Evolutionary conservation across 108 stramenopile genomes (phyloP).

Genomic region (Cyclotella distinguenda): DNA sequence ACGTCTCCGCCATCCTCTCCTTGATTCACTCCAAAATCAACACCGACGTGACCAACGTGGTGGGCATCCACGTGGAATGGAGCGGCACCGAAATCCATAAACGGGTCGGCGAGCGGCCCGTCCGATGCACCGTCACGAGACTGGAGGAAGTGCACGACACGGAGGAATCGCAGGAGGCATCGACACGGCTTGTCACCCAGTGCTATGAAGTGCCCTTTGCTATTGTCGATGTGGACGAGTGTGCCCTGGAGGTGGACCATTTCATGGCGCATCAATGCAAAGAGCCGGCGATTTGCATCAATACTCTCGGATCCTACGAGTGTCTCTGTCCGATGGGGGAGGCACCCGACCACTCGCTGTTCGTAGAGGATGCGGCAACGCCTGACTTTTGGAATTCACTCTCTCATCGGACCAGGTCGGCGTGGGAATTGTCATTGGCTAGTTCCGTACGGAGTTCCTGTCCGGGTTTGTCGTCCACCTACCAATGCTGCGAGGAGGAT

Average conservation of each 20-base stretch:
- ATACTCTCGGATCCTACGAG: conserved; percentile 90
- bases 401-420: conserved; percentile 20
- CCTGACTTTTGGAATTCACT: conserved; percentile 40
- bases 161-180: conserved; percentile 35
- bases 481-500: conserved; percentile 56
- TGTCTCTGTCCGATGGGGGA: conserved; percentile 72
- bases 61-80: conserved; percentile 86
- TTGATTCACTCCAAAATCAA: conserved; percentile 77
- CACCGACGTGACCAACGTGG: conserved; percentile 76
- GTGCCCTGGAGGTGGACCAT: conserved; percentile 62
- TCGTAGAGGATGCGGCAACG: not conserved
- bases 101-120: conserved; percentile 75
- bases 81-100: conserved; percentile 78
- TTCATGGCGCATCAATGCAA: conserved; percentile 79
- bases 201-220: conserved; percentile 89
- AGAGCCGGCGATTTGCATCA: conserved; percentile 70
- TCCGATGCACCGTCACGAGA: conserved; percentile 75
- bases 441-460: conserved; percentile 51
- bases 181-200: conserved; percentile 54
- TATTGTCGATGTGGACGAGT: conserved; percentile 90
- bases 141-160: conserved; percentile 30
- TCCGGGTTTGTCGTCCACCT: conserved; percentile 51
- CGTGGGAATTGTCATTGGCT: conserved; percentile 69
- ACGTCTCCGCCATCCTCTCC: conserved; percentile 78
- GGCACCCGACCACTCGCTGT: not conserved